These are phyloP conservation scores for Amanita rubescens DNA, from an alignment of 768 basidiomycete genomes.

Conservation along the genomic window DNA sequence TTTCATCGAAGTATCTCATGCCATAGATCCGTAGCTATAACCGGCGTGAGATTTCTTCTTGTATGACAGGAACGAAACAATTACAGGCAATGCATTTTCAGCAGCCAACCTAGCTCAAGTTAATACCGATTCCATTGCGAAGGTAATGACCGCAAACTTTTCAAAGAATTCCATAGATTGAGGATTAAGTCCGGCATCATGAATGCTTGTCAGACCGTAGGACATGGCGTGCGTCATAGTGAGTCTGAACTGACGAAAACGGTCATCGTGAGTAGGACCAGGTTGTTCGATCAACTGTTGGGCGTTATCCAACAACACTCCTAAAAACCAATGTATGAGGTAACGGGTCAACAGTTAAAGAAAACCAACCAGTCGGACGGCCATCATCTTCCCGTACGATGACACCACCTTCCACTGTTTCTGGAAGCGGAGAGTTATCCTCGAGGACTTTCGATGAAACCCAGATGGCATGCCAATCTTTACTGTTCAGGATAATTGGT, in stretches of 20 bases:
- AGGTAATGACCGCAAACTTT: constrained; percentile 31
- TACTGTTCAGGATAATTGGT: constrained; percentile 71
- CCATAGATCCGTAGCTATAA: constrained; percentile 67
- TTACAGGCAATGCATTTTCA: constrained; percentile 53
- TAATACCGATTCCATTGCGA: background rate
- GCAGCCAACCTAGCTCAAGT: constrained; percentile 48
- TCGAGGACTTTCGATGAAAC: constrained; percentile 59
- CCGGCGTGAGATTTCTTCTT: background rate
- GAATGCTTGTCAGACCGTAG: constrained; percentile 73
- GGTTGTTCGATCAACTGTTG: constrained; percentile 67
- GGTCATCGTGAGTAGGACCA: constrained; percentile 52
- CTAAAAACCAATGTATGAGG: constrained; percentile 24
- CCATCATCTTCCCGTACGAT: constrained; percentile 64
- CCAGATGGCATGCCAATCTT: constrained; percentile 90
- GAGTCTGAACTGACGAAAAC: constrained; percentile 50
- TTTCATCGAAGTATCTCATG: constrained; percentile 67
- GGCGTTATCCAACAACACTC: constrained; percentile 81
- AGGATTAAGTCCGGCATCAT: constrained; percentile 76
- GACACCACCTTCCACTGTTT: constrained; percentile 69
- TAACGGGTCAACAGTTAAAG: constrained; percentile 6
- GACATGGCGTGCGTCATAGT: constrained; percentile 63
- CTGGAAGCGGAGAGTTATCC: constrained; percentile 54
- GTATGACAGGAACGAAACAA: constrained; percentile 3
- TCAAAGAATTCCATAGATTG: constrained; percentile 69
- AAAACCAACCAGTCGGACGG: constrained; percentile 58